phyloP scores from a whole-genome alignment of 2,329 filamentous ascomycete species.

The Aaosphaeria arxii region DNA sequence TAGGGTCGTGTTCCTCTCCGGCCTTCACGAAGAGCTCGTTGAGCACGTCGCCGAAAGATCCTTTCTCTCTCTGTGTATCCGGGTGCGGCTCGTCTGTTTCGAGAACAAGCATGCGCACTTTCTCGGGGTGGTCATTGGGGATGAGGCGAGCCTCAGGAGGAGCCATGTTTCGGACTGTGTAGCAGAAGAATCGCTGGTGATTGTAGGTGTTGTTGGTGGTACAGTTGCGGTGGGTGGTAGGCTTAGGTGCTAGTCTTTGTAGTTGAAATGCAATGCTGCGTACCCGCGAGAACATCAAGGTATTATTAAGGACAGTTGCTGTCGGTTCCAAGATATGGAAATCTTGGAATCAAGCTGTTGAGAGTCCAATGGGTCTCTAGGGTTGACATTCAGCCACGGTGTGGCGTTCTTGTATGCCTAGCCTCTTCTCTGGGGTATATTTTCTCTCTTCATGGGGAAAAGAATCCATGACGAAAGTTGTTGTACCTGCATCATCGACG shows the following conservation, averaged over 20 bases:
- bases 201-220: too few species aligned
- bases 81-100: conserved; percentile 58
- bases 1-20: conserved; percentile 52
- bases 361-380: too few species aligned
- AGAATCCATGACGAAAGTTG: background rate
- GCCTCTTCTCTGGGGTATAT: too few species aligned
- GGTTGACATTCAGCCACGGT: too few species aligned
- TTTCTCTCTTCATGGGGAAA: background rate
- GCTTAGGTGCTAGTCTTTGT: background rate
- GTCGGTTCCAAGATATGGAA: background rate
- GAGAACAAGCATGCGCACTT: conserved; percentile 51
- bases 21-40: conserved; percentile 51
- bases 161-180: conserved; percentile 11
- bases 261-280: background rate
- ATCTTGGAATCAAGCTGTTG: background rate
- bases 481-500: background rate
- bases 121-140: conserved; percentile 23
- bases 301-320: background rate
- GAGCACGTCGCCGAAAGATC: conserved; percentile 55
- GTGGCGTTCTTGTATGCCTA: background rate
- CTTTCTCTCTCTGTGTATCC: conserved; percentile 48
- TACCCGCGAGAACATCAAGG: background rate
- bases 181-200: background rate
- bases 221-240: too few species aligned
- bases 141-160: conserved; percentile 20